Evolutionary conservation across 306 rosid species (phyloP), one percentile per base, ranked within the genome.

Genomic region (Elaeagnus macrophylla): DNA sequence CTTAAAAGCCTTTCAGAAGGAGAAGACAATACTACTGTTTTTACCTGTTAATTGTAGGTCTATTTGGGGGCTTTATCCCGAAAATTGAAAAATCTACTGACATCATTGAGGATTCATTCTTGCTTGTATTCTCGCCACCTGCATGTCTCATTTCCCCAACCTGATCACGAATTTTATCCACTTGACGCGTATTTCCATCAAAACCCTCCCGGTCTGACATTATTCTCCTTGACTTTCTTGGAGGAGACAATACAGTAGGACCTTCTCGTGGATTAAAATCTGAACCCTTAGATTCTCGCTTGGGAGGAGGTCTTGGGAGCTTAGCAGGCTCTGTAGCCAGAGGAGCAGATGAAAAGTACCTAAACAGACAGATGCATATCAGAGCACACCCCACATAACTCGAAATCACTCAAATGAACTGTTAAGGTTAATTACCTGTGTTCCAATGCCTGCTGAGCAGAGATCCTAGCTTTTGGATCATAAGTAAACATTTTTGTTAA

Each of bases 41-140:
- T 45, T 73, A 91, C 99, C 99, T 91, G 80, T 77, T 87, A 62
- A 91, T 84, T 16, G 96, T 91, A 60, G 99, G 99, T 70, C 96
- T 84, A 73, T 77, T 84, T 42, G 96, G 91, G 76, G 99, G 89
- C 54, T 84, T 84, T 53, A 81, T 70, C 40, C 83, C 96, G 78
- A 87, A 91, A 55, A 87, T 51, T 54, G 99, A 91, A 75, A 91
- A 91, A 75, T 91, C 96, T 15, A 91, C 72, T 2, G 99, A 87
- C 82, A 81, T 78, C 14, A 94, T 79, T 7, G 75, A 77, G 5
- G 67, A 66, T 35, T 76, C 96, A 74, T 65, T 86, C 80, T 75
- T 76, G 67, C 89, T 82, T 15, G 78, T 55, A 79, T 78, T 77
- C 70, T 77, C 95, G 75, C 78, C 83, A 59, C 55, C 76, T 44